Conservation (phyloP, 75 land plant genomes). For the Cupressus sempervirens region DNA sequence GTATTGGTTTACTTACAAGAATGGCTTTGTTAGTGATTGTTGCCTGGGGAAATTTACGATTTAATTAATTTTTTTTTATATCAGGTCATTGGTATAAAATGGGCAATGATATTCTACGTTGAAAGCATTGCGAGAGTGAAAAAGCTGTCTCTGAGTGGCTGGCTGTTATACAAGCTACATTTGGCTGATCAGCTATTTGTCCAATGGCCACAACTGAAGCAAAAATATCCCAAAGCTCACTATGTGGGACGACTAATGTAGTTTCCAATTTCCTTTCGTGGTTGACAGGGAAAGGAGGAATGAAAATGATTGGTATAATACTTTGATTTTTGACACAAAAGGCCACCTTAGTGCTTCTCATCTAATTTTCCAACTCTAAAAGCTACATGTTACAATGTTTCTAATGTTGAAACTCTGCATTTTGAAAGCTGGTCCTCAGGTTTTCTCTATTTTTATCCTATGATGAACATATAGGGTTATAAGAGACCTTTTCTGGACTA, state of each 20-base stretch:
- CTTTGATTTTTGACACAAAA: neutral
- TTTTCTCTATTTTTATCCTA: neutral
- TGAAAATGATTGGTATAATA: neutral
- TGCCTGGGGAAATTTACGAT: neutral
- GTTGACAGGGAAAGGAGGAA: neutral
- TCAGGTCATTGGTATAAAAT: slow-evolving; percentile 71
- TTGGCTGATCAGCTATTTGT: slow-evolving; percentile 84
- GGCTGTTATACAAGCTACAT: slow-evolving; percentile 68
- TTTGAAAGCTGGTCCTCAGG: neutral
- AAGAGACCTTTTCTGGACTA: neutral
- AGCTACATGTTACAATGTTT: neutral
- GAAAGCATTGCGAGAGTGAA: slow-evolving; percentile 95
- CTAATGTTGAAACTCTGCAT: neutral
- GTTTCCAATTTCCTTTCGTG: neutral
- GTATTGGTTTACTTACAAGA: neutral
- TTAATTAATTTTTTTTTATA: slow-evolving; percentile 5
- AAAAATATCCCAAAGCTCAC: slow-evolving; percentile 59
- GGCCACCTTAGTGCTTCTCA: too few relatives aligned
- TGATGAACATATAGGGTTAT: neutral
- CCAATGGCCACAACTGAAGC: slow-evolving; percentile 84
- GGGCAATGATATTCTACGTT: slow-evolving; percentile 84
- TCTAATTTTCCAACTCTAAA: neutral
- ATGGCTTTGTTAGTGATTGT: neutral
- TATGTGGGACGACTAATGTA: slow-evolving; percentile 90
- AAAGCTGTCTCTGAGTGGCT: slow-evolving; percentile 86